phyloP scores from a whole-genome alignment of 2,329 filamentous ascomycete genomes.

The Cladosporium sp. region DNA sequence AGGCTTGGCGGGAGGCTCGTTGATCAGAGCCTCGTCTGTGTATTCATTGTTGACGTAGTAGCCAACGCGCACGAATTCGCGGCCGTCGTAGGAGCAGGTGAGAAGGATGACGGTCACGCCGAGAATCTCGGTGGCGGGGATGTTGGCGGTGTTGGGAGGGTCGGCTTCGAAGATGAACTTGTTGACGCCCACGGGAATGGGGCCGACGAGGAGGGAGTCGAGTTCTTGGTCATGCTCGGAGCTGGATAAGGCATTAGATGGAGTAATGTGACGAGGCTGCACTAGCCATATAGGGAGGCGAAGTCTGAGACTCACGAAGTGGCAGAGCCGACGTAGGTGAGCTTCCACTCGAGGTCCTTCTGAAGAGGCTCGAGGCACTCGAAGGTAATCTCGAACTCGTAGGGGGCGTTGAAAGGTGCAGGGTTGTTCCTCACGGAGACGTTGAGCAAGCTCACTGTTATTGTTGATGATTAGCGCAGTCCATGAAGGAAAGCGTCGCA shows the following conservation, averaged over 20 bases:
- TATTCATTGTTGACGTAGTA: constrained; percentile 99
- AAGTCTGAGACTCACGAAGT: constrained; percentile 70
- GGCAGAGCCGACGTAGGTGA: constrained; percentile 97
- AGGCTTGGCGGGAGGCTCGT: constrained; percentile 87
- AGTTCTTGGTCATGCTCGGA: constrained; percentile 98
- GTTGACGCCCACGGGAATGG: constrained; percentile 96
- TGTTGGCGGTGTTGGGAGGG: constrained; percentile 81
- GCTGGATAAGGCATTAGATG: constrained; percentile 41
- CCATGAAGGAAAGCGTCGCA: not conserved
- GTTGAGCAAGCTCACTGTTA: constrained; percentile 91
- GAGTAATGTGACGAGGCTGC: not conserved
- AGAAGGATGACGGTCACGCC: constrained; percentile 96
- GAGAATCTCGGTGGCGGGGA: constrained; percentile 90
- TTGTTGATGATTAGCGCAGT: constrained; percentile 46
- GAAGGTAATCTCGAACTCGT: constrained; percentile 98
- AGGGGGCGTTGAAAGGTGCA: constrained; percentile 84
- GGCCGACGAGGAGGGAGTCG: constrained; percentile 90
- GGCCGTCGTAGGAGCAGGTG: constrained; percentile 91
- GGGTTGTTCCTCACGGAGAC: constrained; percentile 98
- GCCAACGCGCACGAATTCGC: constrained; percentile 95
- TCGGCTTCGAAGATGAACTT: constrained; percentile 98
- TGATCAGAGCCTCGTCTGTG: constrained; percentile 80
- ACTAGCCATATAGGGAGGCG: not conserved
- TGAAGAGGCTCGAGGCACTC: constrained; percentile 93
- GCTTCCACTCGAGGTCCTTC: constrained; percentile 98